Percentiles rank a stretch among this genome's conserved stretches.
These are phyloP conservation scores for Magnaporthales sp. DNA, from an alignment of 2,329 filamentous ascomycete genomes.

Conservation along the genomic window DNA sequence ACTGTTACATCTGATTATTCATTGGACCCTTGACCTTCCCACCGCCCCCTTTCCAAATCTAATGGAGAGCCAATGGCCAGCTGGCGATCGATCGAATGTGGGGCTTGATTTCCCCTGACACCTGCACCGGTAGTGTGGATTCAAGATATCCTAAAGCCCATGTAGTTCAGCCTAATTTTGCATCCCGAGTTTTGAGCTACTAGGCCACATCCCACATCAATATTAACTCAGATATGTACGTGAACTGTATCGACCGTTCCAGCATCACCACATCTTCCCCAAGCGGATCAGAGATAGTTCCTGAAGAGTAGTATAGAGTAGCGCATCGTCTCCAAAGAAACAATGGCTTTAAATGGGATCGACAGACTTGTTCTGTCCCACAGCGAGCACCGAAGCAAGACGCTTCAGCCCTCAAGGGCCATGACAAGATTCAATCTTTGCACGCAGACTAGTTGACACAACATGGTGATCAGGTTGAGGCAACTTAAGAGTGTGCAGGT, in stretches of 20 bases:
- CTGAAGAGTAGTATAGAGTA: not conserved
- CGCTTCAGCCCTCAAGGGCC: slow-evolving; percentile 32
- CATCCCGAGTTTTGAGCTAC: not conserved
- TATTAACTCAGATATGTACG: not conserved
- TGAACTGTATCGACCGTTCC: not conserved
- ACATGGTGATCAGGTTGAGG: slow-evolving; percentile 69
- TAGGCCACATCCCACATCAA: not conserved
- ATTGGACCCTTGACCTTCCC: not conserved
- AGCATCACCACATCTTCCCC: not conserved
- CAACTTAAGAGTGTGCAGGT: slow-evolving; percentile 95
- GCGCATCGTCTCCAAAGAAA: not conserved
- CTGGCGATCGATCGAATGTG: not conserved
- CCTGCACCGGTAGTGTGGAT: not conserved
- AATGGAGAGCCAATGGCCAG: not conserved
- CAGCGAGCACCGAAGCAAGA: slow-evolving; percentile 32
- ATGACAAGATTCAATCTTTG: slow-evolving; percentile 55
- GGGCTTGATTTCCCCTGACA: not conserved
- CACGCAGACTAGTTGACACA: slow-evolving; percentile 96
- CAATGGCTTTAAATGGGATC: not conserved
- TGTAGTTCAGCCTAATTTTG: not conserved
- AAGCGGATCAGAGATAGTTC: not conserved
- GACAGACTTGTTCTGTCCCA: not conserved
- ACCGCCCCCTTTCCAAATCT: not conserved
- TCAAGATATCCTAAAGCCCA: not conserved
- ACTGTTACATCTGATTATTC: not conserved